phyloP scores from a whole-genome alignment of 306 rosid species.

The Malus sieversii region DNA sequence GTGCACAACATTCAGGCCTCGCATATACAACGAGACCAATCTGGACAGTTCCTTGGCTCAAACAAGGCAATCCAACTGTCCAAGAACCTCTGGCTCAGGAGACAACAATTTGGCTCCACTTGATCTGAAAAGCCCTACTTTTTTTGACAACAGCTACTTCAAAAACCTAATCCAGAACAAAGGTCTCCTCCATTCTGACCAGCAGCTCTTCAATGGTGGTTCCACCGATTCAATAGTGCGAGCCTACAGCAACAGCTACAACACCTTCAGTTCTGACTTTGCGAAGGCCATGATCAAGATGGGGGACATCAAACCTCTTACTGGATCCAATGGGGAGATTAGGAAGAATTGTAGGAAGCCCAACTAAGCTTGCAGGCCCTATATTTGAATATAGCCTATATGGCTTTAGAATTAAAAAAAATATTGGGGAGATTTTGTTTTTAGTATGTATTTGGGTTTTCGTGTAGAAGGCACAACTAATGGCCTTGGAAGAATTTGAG shows the following conservation, averaged over 20 bases:
- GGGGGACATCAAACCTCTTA: constrained; percentile 80
- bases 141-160: constrained; percentile 67
- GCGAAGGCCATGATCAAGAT: constrained; percentile 61
- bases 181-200: constrained; percentile 89
- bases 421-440: neutral
- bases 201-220: constrained; percentile 65
- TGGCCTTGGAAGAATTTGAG: neutral
- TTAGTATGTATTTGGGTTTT: neutral
- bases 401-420: neutral
- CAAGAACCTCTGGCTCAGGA: constrained; percentile 51
- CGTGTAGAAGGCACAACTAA: neutral
- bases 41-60: constrained; percentile 42
- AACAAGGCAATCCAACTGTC: constrained; percentile 50
- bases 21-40: constrained; percentile 59
- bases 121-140: constrained; percentile 47
- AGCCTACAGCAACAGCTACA: constrained; percentile 20
- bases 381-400: neutral
- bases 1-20: constrained; percentile 53
- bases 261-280: constrained; percentile 49
- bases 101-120: constrained; percentile 86
- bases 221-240: constrained; percentile 58
- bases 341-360: constrained; percentile 62
- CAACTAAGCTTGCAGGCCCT: constrained; percentile 23
- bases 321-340: constrained; percentile 70
- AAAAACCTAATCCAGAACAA: constrained; percentile 49